Evolutionary conservation across 768 basidiomycete genomes (phyloP).

Genomic region (Leucosporidium scottii): DNA sequence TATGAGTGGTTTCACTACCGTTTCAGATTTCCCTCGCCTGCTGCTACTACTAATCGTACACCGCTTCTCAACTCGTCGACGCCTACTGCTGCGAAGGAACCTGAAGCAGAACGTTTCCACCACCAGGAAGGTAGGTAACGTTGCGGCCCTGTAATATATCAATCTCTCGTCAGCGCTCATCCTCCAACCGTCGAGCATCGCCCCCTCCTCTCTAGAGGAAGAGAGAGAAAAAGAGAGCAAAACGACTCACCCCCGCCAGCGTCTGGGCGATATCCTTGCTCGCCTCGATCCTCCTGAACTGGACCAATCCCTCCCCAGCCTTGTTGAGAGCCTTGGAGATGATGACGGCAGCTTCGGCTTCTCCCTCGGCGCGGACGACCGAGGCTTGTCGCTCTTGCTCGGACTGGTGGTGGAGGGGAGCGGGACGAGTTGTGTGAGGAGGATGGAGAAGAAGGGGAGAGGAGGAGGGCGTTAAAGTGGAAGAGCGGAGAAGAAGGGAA

Average conservation of each 20-base stretch:
- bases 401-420: conserved; percentile 51
- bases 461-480: background rate
- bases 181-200: background rate
- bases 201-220: background rate
- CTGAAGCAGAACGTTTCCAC: conserved; percentile 73
- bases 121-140: conserved; percentile 81
- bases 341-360: conserved; percentile 91
- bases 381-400: conserved; percentile 99
- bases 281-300: conserved; percentile 92
- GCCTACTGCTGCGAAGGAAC: conserved; percentile 48
- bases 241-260: conserved; percentile 46
- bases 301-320: conserved; percentile 92
- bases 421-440: background rate
- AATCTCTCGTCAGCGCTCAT: background rate
- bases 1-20: no score
- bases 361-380: conserved; percentile 95
- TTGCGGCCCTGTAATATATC: conserved; percentile 54
- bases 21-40: no score
- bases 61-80: background rate
- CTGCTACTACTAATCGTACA: background rate
- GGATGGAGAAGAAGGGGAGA: conserved; percentile 8
- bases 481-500: background rate
- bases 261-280: conserved; percentile 93
- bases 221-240: background rate
- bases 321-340: conserved; percentile 84